Conservation (phyloP, 169 alveolate genomes). For the Plasmodium sp. region DNA sequence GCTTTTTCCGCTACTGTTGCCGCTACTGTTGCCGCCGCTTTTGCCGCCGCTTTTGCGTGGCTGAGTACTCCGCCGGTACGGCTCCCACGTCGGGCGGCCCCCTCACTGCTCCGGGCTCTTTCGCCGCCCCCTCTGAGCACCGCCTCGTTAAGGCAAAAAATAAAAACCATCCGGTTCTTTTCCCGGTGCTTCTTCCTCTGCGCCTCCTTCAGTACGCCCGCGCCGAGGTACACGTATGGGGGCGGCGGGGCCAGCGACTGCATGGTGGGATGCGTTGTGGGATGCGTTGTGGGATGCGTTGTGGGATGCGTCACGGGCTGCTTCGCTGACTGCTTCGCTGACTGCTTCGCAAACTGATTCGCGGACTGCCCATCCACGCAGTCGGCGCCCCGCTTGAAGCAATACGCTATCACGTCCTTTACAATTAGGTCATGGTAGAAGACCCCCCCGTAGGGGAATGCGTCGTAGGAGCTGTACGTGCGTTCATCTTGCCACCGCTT, state of each 20-base stretch:
- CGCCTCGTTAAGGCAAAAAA: slow-evolving; percentile 51
- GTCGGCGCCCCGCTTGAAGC: neutral
- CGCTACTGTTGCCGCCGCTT: neutral
- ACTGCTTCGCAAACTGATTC: neutral
- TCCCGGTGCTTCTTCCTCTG: slow-evolving; percentile 27
- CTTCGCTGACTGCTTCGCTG: neutral
- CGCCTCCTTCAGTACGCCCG: slow-evolving; percentile 32
- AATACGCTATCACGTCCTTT: slow-evolving; percentile 38
- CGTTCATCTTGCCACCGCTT: neutral
- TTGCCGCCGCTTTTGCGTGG: neutral
- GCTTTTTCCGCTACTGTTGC: neutral
- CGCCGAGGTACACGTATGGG: slow-evolving; percentile 33
- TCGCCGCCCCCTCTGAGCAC: neutral
- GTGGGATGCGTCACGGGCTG: neutral
- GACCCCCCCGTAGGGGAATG: slow-evolving; percentile 66
- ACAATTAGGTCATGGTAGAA: slow-evolving; percentile 50
- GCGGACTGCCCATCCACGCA: neutral
- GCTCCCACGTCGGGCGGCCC: neutral
- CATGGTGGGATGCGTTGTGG: neutral
- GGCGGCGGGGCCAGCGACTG: neutral
- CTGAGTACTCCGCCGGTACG: neutral
- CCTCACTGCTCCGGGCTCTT: neutral
- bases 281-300: too few relatives aligned
- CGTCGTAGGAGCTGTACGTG: slow-evolving; percentile 22
- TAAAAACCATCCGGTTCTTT: slow-evolving; percentile 70